These are phyloP conservation scores for Acanthochlamys bracteata DNA, from an alignment of 106 monocot species.

Conservation along the genomic window DNA sequence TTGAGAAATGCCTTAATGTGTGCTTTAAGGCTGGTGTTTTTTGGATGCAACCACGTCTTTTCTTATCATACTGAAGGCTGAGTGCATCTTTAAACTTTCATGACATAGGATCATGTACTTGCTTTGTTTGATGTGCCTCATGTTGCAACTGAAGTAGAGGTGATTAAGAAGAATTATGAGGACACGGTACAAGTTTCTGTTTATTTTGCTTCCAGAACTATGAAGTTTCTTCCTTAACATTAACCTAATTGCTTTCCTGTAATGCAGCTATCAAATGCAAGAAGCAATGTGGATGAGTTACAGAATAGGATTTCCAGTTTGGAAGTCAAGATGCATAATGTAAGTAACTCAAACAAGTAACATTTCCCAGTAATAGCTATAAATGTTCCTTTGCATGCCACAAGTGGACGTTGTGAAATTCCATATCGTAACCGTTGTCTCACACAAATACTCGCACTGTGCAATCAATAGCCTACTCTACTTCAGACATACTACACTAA, in stretches of 20 bases:
- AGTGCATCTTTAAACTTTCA: no score
- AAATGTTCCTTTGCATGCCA: no score
- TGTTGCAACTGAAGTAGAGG: constrained; percentile 16
- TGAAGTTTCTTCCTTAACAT: not conserved
- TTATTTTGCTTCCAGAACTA: not conserved
- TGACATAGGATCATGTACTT: no score
- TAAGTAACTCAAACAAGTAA: constrained; percentile 13
- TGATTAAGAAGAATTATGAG: constrained; percentile 19
- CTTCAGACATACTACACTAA: no score
- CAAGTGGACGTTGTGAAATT: no score
- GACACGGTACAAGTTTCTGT: constrained; percentile 15
- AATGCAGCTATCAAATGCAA: constrained; percentile 29
- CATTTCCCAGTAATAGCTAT: no score
- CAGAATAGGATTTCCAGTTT: constrained; percentile 26
- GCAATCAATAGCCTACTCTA: no score
- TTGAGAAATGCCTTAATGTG: not conserved
- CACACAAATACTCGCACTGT: no score
- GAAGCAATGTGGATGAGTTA: constrained; percentile 23
- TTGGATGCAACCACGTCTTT: no score
- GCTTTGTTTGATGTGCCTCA: constrained; percentile 2
- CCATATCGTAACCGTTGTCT: no score
- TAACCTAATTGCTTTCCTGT: not conserved
- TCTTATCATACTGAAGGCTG: no score
- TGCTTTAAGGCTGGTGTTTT: no score
- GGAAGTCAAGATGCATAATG: constrained; percentile 45